phyloP scores from a whole-genome alignment of 306 rosid genomes.

The Ormosia emarginata region DNA sequence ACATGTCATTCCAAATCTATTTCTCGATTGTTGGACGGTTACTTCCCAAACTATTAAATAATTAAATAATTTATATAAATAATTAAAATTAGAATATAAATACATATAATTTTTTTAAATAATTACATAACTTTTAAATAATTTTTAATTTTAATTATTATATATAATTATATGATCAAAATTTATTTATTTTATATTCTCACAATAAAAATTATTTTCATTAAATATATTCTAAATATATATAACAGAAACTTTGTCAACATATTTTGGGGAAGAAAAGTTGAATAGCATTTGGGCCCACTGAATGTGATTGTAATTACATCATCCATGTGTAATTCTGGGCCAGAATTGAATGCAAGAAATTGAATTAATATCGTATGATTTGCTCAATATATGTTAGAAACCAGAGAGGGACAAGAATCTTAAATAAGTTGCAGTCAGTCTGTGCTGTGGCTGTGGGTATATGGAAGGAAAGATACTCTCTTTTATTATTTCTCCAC shows the following conservation, averaged over 20 bases:
- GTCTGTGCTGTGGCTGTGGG: neutral
- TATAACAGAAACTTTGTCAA: neutral
- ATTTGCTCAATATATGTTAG: slow-evolving; percentile 10
- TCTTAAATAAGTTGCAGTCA: slow-evolving; percentile 40
- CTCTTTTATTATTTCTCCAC: slow-evolving; percentile 36
- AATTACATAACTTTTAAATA: too few species aligned
- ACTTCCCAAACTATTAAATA: too few species aligned
- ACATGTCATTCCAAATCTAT: neutral
- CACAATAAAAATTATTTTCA: too few species aligned
- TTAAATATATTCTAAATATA: too few species aligned
- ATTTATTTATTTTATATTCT: too few species aligned
- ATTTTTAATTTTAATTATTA: too few species aligned
- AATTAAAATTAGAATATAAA: too few species aligned
- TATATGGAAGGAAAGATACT: slow-evolving; percentile 26
- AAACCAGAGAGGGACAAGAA: slow-evolving; percentile 20
- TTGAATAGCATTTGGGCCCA: slow-evolving; percentile 2
- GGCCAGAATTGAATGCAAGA: slow-evolving; percentile 29
- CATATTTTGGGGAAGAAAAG: neutral
- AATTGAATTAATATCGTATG: neutral
- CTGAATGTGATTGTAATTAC: slow-evolving; percentile 19
- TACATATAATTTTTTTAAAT: too few species aligned
- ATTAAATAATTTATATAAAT: too few species aligned
- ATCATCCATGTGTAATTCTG: slow-evolving; percentile 35
- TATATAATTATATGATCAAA: too few species aligned
- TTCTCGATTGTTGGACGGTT: too few species aligned